These are phyloP conservation scores for Syzygium malaccense DNA, from an alignment of 441 rosid genomes.

Conservation along the genomic window DNA sequence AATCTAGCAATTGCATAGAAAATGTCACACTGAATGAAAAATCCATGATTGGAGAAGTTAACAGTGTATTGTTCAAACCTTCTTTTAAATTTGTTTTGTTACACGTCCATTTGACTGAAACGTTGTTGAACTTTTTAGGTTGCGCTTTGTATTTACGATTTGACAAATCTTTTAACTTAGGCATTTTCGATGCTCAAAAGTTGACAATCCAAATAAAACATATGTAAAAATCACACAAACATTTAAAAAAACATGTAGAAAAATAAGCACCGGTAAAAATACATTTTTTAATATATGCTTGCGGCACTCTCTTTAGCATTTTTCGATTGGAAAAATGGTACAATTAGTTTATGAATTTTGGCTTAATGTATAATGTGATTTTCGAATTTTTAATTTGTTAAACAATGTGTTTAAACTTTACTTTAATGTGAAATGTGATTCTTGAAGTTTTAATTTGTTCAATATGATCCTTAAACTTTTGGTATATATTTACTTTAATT, in stretches of 20 bases:
- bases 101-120: too few relatives aligned
- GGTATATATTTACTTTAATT: too few relatives aligned
- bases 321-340: too few relatives aligned
- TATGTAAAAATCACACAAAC: rapidly evolving
- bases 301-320: not conserved
- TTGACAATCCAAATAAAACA: not conserved
- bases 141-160: not conserved
- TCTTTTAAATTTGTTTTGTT: too few relatives aligned
- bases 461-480: rapidly evolving
- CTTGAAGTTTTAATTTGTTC: too few relatives aligned
- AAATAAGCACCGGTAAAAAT: not conserved
- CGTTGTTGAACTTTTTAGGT: not conserved
- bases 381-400: too few relatives aligned
- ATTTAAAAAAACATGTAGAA: not conserved
- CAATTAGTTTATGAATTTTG: too few relatives aligned
- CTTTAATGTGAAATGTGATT: too few relatives aligned
- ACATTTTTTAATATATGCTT: not conserved
- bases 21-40: not conserved
- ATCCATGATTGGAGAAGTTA: too few relatives aligned
- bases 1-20: not conserved
- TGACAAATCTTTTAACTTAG: not conserved
- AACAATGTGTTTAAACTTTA: too few relatives aligned
- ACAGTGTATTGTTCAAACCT: too few relatives aligned
- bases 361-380: too few relatives aligned
- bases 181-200: not conserved